A percentile compares a stretch with the other conserved stretches of the same genome.
Conservation (phyloP, 169 alveolate species). For the Plasmodium cynomolgi region DNA sequence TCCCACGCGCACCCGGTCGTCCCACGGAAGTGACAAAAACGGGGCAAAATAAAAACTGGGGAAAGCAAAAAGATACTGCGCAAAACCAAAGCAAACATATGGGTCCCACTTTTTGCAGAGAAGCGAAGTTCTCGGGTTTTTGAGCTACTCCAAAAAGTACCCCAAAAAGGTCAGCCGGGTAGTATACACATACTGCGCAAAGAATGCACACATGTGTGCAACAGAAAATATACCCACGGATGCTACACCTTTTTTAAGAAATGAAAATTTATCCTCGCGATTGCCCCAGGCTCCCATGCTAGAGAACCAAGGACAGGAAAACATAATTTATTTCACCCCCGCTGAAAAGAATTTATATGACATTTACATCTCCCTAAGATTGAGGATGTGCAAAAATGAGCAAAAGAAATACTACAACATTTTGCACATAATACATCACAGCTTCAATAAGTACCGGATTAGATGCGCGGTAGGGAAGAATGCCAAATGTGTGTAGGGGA, state of each 20-base stretch:
- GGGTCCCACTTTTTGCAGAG: slow-evolving; percentile 27
- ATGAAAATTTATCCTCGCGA: not conserved
- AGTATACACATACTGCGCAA: not conserved
- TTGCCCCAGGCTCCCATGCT: slow-evolving; percentile 14
- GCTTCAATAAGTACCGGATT: slow-evolving; percentile 44
- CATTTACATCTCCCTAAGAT: slow-evolving; percentile 29
- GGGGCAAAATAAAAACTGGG: not conserved
- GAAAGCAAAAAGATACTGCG: not conserved
- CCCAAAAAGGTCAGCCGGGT: slow-evolving; percentile 27
- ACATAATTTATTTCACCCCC: slow-evolving; percentile 67
- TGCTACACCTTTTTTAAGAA: not conserved
- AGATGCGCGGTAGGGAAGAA: slow-evolving; percentile 47
- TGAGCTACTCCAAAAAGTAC: slow-evolving; percentile 46
- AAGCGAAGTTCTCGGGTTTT: slow-evolving; percentile 56
- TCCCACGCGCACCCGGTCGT: not conserved
- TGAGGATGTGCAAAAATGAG: slow-evolving; percentile 42
- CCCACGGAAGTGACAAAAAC: not conserved
- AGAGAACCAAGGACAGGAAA: slow-evolving; percentile 27
- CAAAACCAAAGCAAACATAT: not conserved
- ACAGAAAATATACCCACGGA: not conserved
- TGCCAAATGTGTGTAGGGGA: not conserved
- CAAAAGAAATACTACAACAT: slow-evolving; percentile 44
- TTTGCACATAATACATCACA: slow-evolving; percentile 37
- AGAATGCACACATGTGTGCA: not conserved
- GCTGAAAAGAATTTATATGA: slow-evolving; percentile 44